Evolutionary conservation across 345 rosid species (phyloP), one percentile per base, ranked within the genome.

Genomic region (Eucalyptus tenuipes): DNA sequence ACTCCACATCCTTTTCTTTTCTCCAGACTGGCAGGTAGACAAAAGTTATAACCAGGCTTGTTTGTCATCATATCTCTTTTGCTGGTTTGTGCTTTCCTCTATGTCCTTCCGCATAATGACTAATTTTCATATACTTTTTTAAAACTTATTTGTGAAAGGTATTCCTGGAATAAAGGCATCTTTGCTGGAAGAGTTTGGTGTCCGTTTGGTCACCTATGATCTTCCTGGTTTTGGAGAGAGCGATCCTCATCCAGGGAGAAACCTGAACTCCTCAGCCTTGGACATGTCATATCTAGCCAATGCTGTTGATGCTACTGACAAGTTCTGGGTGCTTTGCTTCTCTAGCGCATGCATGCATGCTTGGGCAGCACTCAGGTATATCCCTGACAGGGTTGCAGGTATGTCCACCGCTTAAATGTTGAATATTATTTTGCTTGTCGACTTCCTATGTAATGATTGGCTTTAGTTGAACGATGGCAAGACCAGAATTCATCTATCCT

Each of bases 201-300:
- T 96, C 86, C 96, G 96, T 57, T 92, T 96, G 91, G 90, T 97
- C 86, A 94, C 98, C 27, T 97, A 95, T 91, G 99, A 97, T 90
- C 98, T 96, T 91, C 99, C 99, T 88, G 99, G 99, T 82, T 96
- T 97, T 92, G 99, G 99, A 88, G 99, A 97, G 92, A 97, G 99
- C 89, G 99, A 96, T 94, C 96, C 97, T 90, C 96, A 94, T 92
- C 93, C 95, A 57, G 86, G 87, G 90, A 92, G 99, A 90, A 93
- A 94, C 90, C 97, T 96, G 64, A 97, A 95, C 86, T 95, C 99
- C 59, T 97, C 98, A 61, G 98, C 99, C 14, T 84, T 91, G 10
- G 99, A 97, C 91, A 95, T 97, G 94, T 91, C 93, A 68, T 89
- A 91, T 87, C 91, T 97, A 86, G 99, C 97, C 48, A 64, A 92